phyloP scores from a whole-genome alignment of 768 basidiomycete genomes.

The Leccinum barrowsii region DNA sequence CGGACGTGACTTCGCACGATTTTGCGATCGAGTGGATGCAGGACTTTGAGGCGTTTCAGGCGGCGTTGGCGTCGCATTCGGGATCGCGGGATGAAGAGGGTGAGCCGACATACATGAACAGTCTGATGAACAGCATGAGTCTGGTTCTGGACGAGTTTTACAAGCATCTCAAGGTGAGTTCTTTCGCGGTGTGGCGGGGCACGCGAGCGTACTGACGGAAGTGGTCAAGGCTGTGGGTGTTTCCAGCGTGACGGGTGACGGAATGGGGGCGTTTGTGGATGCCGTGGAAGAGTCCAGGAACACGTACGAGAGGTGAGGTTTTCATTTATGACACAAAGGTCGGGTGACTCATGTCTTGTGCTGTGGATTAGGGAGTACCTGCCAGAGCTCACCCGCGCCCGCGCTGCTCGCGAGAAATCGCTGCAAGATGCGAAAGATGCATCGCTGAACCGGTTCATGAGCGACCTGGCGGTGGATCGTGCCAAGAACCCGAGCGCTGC shows the following conservation, averaged over 20 bases:
- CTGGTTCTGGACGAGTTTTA: constrained; percentile 98
- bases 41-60: constrained; percentile 95
- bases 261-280: constrained; percentile 86
- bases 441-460: constrained; percentile 72
- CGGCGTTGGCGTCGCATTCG: constrained; percentile 70
- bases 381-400: constrained; percentile 79
- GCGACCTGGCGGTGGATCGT: constrained; percentile 75
- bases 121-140: constrained; percentile 99
- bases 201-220: not conserved
- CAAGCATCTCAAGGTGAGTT: constrained; percentile 81
- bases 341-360: constrained; percentile 1
- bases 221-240: constrained; percentile 86
- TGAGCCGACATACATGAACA: constrained; percentile 97
- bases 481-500: constrained; percentile 57
- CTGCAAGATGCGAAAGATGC: constrained; percentile 69
- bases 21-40: constrained; percentile 98
- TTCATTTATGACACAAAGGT: constrained; percentile 1
- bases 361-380: constrained; percentile 70
- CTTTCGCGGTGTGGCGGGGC: not conserved
- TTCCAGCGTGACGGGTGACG: constrained; percentile 93
- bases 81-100: constrained; percentile 73
- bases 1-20: constrained; percentile 82
- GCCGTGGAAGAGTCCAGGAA: constrained; percentile 84
- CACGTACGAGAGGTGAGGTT: constrained; percentile 81
- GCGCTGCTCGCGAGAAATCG: constrained; percentile 57